Conservation (phyloP, 2,329 filamentous ascomycete species). For the Hypoxylon sp. region DNA sequence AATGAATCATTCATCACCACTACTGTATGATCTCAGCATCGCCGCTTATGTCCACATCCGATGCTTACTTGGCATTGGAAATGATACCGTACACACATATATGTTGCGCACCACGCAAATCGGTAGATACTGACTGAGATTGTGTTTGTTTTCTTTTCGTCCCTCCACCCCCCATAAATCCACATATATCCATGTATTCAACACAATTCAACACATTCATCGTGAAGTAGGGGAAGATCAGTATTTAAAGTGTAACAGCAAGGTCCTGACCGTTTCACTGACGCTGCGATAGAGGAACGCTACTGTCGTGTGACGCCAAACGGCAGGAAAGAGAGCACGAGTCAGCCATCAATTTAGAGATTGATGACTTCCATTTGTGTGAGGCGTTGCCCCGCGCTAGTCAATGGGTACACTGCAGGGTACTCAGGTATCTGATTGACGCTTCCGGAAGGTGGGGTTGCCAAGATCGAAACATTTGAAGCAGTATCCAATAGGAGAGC, state of each 20-base stretch:
- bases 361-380: not conserved
- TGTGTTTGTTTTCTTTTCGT: not conserved
- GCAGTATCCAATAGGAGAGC: constrained; percentile 16
- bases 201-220: not conserved
- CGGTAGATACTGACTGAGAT: not conserved
- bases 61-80: constrained; percentile 9
- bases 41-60: not conserved
- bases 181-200: not conserved
- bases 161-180: not conserved
- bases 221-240: not conserved
- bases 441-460: constrained; percentile 6
- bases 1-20: constrained; percentile 5
- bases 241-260: not conserved
- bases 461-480: not conserved
- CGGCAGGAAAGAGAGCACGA: not conserved
- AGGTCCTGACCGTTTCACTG: not conserved
- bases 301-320: constrained; percentile 9
- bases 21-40: constrained; percentile 8
- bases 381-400: no score
- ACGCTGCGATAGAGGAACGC: not conserved
- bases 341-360: constrained; percentile 2
- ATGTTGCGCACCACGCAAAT: not conserved
- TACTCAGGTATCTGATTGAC: not conserved
- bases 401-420: no score
- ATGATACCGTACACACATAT: not conserved